These are phyloP conservation scores for Elongisporangium prolatum DNA, from an alignment of 352 stramenopile species.

Conservation along the genomic window DNA sequence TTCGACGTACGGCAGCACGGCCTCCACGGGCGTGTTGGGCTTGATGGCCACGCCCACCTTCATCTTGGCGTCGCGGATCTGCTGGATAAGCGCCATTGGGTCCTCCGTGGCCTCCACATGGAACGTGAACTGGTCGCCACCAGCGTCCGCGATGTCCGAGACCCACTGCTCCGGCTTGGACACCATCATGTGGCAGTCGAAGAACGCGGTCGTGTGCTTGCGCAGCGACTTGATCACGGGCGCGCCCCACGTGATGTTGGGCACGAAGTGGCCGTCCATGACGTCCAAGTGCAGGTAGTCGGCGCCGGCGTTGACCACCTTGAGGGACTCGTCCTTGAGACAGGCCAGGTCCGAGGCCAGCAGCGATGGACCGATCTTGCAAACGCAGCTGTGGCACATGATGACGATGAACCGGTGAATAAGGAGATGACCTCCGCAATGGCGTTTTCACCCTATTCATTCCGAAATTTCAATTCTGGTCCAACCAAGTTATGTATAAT, in stretches of 20 bases:
- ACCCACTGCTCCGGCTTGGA: slow-evolving; percentile 95
- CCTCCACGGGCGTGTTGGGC: slow-evolving; percentile 89
- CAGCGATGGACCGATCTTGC: slow-evolving; percentile 92
- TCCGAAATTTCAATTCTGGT: not conserved
- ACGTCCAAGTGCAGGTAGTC: slow-evolving; percentile 98
- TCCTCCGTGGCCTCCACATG: slow-evolving; percentile 88
- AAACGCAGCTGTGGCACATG: slow-evolving; percentile 81
- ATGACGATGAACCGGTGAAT: slow-evolving; percentile 1
- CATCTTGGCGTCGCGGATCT: slow-evolving; percentile 89
- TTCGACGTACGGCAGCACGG: slow-evolving; percentile 78
- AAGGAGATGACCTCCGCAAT: not conserved
- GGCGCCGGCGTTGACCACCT: slow-evolving; percentile 87
- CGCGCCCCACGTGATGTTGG: slow-evolving; percentile 95
- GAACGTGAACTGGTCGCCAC: slow-evolving; percentile 95
- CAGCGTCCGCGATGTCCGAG: slow-evolving; percentile 92
- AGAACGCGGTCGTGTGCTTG: slow-evolving; percentile 85
- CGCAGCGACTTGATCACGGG: slow-evolving; percentile 94
- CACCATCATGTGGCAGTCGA: slow-evolving; percentile 99
- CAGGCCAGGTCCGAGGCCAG: slow-evolving; percentile 93
- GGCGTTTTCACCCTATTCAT: not conserved
- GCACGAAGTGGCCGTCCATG: slow-evolving; percentile 99
- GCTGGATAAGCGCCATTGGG: slow-evolving; percentile 71
- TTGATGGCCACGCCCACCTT: slow-evolving; percentile 95
- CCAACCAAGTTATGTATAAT: not conserved
- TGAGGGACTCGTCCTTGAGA: slow-evolving; percentile 88